Conservation (phyloP, 1,284 basidiomycete species). For the Leccinum fuscescens region DNA sequence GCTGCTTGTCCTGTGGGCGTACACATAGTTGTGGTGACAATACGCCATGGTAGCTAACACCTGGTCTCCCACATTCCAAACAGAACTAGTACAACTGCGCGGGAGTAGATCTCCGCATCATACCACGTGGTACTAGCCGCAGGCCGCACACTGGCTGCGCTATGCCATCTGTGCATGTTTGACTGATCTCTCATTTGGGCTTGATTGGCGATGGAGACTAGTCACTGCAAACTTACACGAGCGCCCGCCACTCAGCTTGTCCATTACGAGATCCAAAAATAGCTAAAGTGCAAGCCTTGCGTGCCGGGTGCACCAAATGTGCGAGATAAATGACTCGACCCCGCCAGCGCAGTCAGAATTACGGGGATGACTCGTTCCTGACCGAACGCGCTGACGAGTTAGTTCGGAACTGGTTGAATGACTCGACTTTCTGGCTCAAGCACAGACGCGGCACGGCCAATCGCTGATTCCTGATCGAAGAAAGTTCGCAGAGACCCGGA, state of each 20-base stretch:
- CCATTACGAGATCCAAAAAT: conserved; percentile 18
- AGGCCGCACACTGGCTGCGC: background rate
- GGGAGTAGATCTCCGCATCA: conserved; percentile 15
- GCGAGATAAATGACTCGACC: conserved; percentile 19
- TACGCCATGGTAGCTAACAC: background rate
- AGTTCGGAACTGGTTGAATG: conserved; percentile 10
- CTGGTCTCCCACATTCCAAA: conserved; percentile 9
- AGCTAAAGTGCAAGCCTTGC: conserved; percentile 6
- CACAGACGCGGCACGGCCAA: conserved; percentile 28
- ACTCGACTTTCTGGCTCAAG: conserved; percentile 14
- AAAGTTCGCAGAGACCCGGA: conserved; percentile 15
- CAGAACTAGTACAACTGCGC: conserved; percentile 16
- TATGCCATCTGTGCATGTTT: conserved; percentile 14
- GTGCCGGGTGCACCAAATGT: conserved; percentile 10
- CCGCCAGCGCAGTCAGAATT: conserved; percentile 14
- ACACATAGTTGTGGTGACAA: background rate
- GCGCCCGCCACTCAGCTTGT: conserved; percentile 5
- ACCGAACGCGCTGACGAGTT: conserved; percentile 13
- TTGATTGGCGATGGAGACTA: conserved; percentile 26
- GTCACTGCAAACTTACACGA: conserved; percentile 5
- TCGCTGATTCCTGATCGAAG: conserved; percentile 22
- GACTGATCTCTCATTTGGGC: conserved; percentile 17
- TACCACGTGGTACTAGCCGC: conserved; percentile 20
- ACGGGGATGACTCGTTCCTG: conserved; percentile 25
- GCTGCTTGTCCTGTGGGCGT: background rate